Evolutionary conservation across 2,329 filamentous ascomycete species (phyloP).

Genomic region (Pseudohalonectria lignicola): DNA sequence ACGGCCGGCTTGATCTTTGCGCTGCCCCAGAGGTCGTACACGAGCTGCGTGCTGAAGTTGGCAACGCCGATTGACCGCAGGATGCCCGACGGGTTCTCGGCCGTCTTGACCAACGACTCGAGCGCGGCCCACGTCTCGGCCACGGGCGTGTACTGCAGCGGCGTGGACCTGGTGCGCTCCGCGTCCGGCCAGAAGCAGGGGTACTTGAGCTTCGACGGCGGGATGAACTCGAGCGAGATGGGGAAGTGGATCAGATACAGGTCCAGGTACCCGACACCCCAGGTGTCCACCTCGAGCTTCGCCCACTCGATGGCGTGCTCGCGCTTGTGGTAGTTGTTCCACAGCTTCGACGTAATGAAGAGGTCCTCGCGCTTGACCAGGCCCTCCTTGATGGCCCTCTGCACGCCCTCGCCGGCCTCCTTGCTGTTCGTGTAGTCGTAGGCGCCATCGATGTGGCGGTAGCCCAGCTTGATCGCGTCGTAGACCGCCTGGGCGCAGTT

Average conservation of each 20-base stretch:
- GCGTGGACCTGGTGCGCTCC: conserved; percentile 27
- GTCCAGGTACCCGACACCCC: conserved; percentile 28
- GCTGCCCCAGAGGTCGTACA: conserved; percentile 39
- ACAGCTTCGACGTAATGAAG: conserved; percentile 48
- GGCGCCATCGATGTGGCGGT: conserved; percentile 40
- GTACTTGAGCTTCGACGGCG: conserved; percentile 25
- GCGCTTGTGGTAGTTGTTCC: conserved; percentile 49
- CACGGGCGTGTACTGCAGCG: conserved; percentile 32
- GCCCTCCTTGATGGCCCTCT: conserved; percentile 40
- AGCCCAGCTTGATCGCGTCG: conserved; percentile 42
- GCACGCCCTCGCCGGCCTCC: conserved; percentile 54
- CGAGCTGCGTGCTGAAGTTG: conserved; percentile 46
- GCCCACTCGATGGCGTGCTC: conserved; percentile 52
- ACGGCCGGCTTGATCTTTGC: conserved; percentile 42
- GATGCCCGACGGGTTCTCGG: conserved; percentile 24
- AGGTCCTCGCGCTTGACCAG: conserved; percentile 53
- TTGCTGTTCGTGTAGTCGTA: conserved; percentile 54
- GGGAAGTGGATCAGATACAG: conserved; percentile 8
- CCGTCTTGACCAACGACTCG: conserved; percentile 40
- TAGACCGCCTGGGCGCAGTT: conserved; percentile 43
- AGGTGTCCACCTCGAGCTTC: conserved; percentile 39
- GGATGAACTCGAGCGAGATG: conserved; percentile 19
- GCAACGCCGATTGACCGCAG: conserved; percentile 47
- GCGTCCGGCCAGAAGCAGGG: conserved; percentile 30
- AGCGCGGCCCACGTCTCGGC: conserved; percentile 42